phyloP scores from a whole-genome alignment of 225 moss, liverwort and hornwort species.

The Takakia lepidozioides region DNA sequence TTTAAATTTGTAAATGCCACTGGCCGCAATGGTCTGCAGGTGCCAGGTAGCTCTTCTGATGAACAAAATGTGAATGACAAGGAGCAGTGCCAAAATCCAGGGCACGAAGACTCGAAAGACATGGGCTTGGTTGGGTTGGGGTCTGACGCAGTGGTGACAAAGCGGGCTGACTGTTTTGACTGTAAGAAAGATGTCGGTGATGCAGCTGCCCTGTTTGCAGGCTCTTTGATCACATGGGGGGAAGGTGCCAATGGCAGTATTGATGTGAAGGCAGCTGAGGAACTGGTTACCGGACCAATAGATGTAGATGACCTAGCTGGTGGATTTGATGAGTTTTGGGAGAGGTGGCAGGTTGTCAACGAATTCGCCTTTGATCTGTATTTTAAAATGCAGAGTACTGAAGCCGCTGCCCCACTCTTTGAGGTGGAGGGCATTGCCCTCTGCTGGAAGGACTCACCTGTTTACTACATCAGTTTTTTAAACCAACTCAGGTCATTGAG shows the following conservation, averaged over 20 bases:
- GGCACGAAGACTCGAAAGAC: no score
- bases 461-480: slow-evolving; percentile 63
- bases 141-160: neutral
- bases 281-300: slow-evolving; percentile 52
- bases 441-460: slow-evolving; percentile 89
- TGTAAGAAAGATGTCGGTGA: slow-evolving; percentile 11
- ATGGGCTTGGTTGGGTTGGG: no score
- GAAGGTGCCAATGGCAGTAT: no score
- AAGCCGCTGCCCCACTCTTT: slow-evolving; percentile 17
- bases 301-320: slow-evolving; percentile 80
- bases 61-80: neutral
- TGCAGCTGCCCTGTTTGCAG: slow-evolving; percentile 35
- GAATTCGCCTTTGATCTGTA: slow-evolving; percentile 83
- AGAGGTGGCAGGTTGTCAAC: slow-evolving; percentile 46
- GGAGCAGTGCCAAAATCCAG: neutral
- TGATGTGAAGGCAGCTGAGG: slow-evolving; percentile 16
- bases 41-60: neutral
- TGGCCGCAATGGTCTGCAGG: no score
- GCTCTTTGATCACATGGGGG: slow-evolving; percentile 44
- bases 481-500: slow-evolving; percentile 5
- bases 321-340: slow-evolving; percentile 68
- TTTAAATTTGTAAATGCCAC: no score
- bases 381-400: slow-evolving; percentile 32
- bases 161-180: no score
- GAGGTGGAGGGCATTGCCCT: slow-evolving; percentile 82